Evolutionary conservation across 306 rosid species (phyloP).

Genomic region (Bauhinia variegata): DNA sequence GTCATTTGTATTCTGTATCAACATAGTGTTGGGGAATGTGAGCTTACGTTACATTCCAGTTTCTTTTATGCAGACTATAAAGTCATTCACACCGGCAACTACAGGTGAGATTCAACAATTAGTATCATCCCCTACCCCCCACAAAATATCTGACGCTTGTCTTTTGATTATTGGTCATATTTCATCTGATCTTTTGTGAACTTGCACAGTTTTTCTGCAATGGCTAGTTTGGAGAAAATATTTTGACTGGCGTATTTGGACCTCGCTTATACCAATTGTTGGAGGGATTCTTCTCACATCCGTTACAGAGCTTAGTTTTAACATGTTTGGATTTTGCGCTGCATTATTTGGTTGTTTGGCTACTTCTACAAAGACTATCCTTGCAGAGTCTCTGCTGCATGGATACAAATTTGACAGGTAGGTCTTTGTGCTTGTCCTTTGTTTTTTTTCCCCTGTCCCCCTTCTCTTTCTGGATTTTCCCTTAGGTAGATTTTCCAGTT

Average conservation of each 20-base stretch:
- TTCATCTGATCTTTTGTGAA: slow-evolving; percentile 42
- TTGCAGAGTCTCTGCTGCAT: slow-evolving; percentile 88
- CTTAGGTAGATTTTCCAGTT: slow-evolving; percentile 2
- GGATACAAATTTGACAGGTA: slow-evolving; percentile 99
- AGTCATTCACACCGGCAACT: slow-evolving; percentile 98
- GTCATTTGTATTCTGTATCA: slow-evolving; percentile 98
- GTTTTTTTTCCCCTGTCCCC: slow-evolving; percentile 5
- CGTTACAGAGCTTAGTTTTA: slow-evolving; percentile 92
- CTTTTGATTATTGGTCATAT: slow-evolving; percentile 17
- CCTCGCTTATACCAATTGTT: slow-evolving; percentile 90
- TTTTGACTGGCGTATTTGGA: slow-evolving; percentile 95
- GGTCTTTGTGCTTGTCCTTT: slow-evolving; percentile 27
- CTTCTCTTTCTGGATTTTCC: slow-evolving; percentile 22
- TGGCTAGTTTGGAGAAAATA: slow-evolving; percentile 94
- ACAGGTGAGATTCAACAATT: slow-evolving; percentile 66
- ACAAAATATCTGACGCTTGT: slow-evolving; percentile 6
- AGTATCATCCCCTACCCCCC: slow-evolving; percentile 4
- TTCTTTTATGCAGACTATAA: slow-evolving; percentile 98
- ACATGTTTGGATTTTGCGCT: slow-evolving; percentile 93
- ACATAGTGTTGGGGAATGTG: slow-evolving; percentile 94
- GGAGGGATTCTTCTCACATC: slow-evolving; percentile 99
- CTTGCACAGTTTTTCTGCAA: slow-evolving; percentile 77
- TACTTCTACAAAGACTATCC: slow-evolving; percentile 96
- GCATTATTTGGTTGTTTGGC: slow-evolving; percentile 97
- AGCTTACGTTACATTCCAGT: slow-evolving; percentile 96